Evolutionary conservation across 257 asterid species (phyloP).

Genomic region (Solanum pinnatisectum): DNA sequence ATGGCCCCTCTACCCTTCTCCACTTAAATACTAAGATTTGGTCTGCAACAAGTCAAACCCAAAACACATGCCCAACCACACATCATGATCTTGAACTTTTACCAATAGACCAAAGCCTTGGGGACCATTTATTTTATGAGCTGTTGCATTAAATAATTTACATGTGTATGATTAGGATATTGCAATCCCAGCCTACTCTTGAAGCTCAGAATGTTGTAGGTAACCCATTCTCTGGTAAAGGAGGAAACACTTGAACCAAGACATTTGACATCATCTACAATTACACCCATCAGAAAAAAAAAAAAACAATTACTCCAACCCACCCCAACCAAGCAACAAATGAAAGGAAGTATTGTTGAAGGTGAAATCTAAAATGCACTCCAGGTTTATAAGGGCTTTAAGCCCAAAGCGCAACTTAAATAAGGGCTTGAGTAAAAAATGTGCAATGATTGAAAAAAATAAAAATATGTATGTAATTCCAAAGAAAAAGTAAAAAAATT

Average conservation of each 20-base stretch:
- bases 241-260: not conserved
- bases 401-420: not conserved
- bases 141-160: not conserved
- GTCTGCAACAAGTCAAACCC: not conserved
- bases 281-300: not conserved
- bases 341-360: not conserved
- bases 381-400: not conserved
- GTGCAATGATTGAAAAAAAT: not conserved
- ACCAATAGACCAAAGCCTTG: not conserved
- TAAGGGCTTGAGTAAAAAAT: not conserved
- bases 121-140: not conserved
- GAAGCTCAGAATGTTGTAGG: not conserved
- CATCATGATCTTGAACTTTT: not conserved
- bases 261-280: not conserved
- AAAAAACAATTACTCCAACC: not conserved
- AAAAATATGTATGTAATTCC: not conserved
- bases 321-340: not conserved
- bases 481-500: not conserved
- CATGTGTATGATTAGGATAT: not conserved
- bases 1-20: not conserved
- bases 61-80: not conserved
- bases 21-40: not conserved
- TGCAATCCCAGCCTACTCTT: not conserved
- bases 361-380: not conserved
- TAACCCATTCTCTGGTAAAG: not conserved